phyloP scores from a whole-genome alignment of 2,329 filamentous ascomycete species.

The Curvularia sp. region DNA sequence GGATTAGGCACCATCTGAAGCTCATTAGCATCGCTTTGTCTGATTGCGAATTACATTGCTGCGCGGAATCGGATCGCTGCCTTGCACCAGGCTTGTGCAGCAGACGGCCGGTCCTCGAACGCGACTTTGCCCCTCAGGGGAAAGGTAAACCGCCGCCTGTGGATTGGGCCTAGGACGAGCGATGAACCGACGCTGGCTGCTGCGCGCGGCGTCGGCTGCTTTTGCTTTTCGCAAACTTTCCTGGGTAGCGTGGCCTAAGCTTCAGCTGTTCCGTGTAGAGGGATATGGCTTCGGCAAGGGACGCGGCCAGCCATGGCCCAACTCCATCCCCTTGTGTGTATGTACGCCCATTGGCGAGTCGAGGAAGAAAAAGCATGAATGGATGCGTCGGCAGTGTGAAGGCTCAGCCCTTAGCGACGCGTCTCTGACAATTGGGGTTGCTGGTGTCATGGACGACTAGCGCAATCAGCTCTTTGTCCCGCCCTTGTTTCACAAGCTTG shows the following conservation, averaged over 20 bases:
- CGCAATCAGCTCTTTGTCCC: constrained; percentile 36
- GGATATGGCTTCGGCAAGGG: background rate
- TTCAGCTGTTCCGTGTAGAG: constrained; percentile 18
- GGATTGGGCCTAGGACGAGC: constrained; percentile 24
- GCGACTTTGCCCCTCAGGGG: constrained; percentile 37
- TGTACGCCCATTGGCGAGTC: constrained; percentile 4
- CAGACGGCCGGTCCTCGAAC: constrained; percentile 29
- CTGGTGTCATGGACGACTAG: constrained; percentile 15
- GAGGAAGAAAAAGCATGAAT: constrained; percentile 1
- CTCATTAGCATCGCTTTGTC: constrained; percentile 11
- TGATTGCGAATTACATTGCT: constrained; percentile 17
- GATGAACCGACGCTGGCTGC: constrained; percentile 39
- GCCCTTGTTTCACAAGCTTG: constrained; percentile 43
- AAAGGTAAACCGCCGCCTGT: constrained; percentile 33
- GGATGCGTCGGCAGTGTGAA: background rate
- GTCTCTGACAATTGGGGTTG: constrained; percentile 10
- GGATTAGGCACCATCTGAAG: constrained; percentile 20
- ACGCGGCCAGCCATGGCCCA: constrained; percentile 23
- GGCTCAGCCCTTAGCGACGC: background rate
- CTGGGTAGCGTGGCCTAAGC: constrained; percentile 39
- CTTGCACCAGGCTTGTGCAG: constrained; percentile 11
- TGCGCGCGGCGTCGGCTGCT: constrained; percentile 36
- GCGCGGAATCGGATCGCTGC: constrained; percentile 31
- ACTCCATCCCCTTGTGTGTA: constrained; percentile 17
- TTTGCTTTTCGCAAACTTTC: constrained; percentile 34